Percentiles rank a stretch among this genome's conserved stretches.
Evolutionary conservation across 2,329 filamentous ascomycete genomes (phyloP).

Genomic region (Chrysoporthe cubensis): DNA sequence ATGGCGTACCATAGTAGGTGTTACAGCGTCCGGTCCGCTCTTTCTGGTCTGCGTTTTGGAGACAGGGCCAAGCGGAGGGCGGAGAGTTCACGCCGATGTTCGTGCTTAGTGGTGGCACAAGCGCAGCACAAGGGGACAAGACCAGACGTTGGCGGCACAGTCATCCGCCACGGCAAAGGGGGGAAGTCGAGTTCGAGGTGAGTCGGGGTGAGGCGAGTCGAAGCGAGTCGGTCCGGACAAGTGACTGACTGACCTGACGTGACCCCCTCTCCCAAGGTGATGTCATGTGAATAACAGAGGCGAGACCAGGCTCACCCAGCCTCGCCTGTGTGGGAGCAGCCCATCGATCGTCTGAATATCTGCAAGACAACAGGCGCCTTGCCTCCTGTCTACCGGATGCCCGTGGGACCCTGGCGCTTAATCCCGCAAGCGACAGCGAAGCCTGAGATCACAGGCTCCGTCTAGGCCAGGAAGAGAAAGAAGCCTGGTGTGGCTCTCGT

Average conservation of each 20-base stretch:
- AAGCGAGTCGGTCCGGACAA: neutral
- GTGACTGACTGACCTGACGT: neutral
- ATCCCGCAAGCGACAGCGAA: neutral
- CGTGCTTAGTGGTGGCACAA: slow-evolving; percentile 13
- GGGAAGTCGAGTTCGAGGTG: neutral
- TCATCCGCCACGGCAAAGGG: slow-evolving; percentile 19
- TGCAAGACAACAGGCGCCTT: no score
- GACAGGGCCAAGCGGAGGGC: slow-evolving; percentile 12
- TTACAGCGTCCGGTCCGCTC: slow-evolving; percentile 15
- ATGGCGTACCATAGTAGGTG: neutral
- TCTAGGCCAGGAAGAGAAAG: neutral
- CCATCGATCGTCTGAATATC: neutral
- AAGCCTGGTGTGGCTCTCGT: slow-evolving; percentile 3
- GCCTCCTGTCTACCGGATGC: neutral
- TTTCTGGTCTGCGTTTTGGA: slow-evolving; percentile 15
- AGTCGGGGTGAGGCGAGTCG: slow-evolving; percentile 7
- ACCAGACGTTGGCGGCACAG: slow-evolving; percentile 24
- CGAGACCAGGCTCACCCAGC: neutral
- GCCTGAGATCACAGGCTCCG: neutral
- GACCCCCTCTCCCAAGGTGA: neutral
- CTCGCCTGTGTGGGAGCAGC: neutral
- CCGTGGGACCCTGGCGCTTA: slow-evolving; percentile 5
- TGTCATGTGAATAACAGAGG: neutral
- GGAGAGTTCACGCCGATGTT: slow-evolving; percentile 13
- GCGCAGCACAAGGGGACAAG: slow-evolving; percentile 5